Conservation (phyloP, 441 rosid species). For the Populus trichocarpa region DNA sequence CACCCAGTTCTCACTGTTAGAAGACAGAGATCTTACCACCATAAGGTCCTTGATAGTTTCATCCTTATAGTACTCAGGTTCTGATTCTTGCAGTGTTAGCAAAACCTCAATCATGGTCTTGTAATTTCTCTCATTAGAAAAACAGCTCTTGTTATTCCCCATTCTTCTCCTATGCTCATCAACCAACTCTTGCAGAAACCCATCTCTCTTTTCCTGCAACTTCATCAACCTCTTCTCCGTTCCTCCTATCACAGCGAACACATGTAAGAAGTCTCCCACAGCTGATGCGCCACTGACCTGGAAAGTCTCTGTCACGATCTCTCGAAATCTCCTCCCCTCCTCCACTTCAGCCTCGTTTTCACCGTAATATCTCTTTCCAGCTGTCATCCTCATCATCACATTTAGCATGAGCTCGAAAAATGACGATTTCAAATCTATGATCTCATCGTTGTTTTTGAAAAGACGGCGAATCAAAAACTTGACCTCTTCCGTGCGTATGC, state of each 20-base stretch:
- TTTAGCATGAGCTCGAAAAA: conserved; percentile 42
- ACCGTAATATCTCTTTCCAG: conserved; percentile 39
- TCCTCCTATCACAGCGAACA: conserved; percentile 5
- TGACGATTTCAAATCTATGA: conserved; percentile 23
- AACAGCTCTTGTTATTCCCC: background rate
- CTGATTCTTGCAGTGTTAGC: conserved; percentile 36
- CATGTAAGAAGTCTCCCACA: conserved; percentile 33
- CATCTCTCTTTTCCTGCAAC: conserved; percentile 31
- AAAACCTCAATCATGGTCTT: conserved; percentile 48
- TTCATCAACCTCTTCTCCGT: conserved; percentile 28
- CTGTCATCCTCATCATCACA: conserved; percentile 47
- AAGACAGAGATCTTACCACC: conserved; percentile 27
- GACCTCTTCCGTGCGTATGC: conserved; percentile 39
- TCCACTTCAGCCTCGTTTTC: conserved; percentile 19
- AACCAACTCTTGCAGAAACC: conserved; percentile 35
- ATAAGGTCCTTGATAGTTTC: conserved; percentile 34
- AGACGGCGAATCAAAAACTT: conserved; percentile 19
- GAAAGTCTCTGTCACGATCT: conserved; percentile 22
- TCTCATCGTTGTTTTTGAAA: background rate
- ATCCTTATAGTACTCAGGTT: conserved; percentile 44
- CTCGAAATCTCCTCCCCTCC: conserved; percentile 28
- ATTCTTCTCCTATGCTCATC: conserved; percentile 20
- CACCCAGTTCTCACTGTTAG: background rate
- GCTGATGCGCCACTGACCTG: conserved; percentile 9
- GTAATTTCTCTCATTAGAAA: conserved; percentile 18